Conservation (phyloP, 441 rosid species). For the Pelargonium citronellum region DNA sequence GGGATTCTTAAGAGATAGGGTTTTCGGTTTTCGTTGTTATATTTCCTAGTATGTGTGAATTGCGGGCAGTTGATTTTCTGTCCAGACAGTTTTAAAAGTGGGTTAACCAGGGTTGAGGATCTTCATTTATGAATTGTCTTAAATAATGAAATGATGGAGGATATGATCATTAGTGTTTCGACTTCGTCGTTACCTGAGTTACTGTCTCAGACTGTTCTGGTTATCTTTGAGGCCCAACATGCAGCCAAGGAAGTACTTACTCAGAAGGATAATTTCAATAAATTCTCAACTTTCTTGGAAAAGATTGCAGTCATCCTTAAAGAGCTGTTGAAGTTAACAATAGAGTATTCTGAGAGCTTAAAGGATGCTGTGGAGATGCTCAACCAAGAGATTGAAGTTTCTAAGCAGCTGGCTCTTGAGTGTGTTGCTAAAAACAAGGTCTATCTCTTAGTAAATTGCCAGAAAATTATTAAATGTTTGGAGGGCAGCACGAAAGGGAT, state of each 20-base stretch:
- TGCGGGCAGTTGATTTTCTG: background rate
- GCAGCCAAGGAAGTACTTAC: constrained; percentile 24
- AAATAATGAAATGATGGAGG: constrained; percentile 18
- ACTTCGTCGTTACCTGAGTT: constrained; percentile 17
- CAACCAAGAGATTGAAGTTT: constrained; percentile 22
- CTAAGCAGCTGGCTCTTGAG: constrained; percentile 23
- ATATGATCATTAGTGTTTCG: constrained; percentile 12
- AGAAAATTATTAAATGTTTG: constrained; percentile 22
- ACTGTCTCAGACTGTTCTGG: constrained; percentile 23
- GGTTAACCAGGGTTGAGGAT: constrained; percentile 10
- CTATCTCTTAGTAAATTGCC: constrained; percentile 26
- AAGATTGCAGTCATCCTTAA: constrained; percentile 22
- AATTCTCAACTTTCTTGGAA: constrained; percentile 29
- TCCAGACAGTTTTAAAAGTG: background rate
- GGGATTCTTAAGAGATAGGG: background rate
- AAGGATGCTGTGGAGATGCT: constrained; percentile 24
- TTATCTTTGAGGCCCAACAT: constrained; percentile 21
- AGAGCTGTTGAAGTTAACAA: constrained; percentile 24
- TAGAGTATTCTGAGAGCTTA: constrained; percentile 19
- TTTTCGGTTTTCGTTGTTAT: no score
- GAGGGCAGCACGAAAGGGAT: constrained; percentile 22
- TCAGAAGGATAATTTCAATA: constrained; percentile 31
- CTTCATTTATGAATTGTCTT: constrained; percentile 5
- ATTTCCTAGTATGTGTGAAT: background rate
- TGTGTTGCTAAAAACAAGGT: constrained; percentile 25